Conservation (phyloP, 2,329 filamentous ascomycete genomes). For the Tolypocladium cylindrosporum region DNA sequence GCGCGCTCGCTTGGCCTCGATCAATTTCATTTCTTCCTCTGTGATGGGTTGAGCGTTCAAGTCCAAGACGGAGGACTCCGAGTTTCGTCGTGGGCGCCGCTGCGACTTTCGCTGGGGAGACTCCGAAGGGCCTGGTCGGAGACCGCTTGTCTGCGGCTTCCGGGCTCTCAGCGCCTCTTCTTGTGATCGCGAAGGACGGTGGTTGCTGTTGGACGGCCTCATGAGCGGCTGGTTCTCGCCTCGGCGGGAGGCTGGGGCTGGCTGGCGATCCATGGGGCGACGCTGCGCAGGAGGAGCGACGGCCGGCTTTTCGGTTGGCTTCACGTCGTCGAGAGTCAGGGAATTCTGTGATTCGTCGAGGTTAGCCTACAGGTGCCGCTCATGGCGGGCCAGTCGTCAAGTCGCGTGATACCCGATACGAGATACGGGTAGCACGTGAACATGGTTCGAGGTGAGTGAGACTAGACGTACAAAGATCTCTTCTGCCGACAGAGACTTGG, state of each 20-base stretch:
- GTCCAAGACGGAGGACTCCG: constrained; percentile 65
- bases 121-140: constrained; percentile 20
- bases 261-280: constrained; percentile 20
- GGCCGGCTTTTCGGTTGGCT: constrained; percentile 20
- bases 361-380: neutral
- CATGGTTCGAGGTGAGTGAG: constrained; percentile 1
- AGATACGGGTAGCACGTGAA: neutral
- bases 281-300: constrained; percentile 29
- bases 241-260: constrained; percentile 6
- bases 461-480: constrained; percentile 64
- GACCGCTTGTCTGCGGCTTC: constrained; percentile 17
- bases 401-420: neutral
- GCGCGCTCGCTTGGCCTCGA: constrained; percentile 21
- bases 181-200: constrained; percentile 55
- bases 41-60: constrained; percentile 45
- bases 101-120: constrained; percentile 31
- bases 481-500: constrained; percentile 45
- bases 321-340: constrained; percentile 17
- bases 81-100: constrained; percentile 60
- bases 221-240: constrained; percentile 38
- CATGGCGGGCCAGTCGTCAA: neutral
- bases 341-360: neutral
- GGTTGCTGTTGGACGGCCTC: constrained; percentile 25
- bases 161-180: constrained; percentile 52
- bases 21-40: constrained; percentile 37